Base-by-base conservation (phyloP, 208 protist species). In the Leishmania arabica region DNA sequence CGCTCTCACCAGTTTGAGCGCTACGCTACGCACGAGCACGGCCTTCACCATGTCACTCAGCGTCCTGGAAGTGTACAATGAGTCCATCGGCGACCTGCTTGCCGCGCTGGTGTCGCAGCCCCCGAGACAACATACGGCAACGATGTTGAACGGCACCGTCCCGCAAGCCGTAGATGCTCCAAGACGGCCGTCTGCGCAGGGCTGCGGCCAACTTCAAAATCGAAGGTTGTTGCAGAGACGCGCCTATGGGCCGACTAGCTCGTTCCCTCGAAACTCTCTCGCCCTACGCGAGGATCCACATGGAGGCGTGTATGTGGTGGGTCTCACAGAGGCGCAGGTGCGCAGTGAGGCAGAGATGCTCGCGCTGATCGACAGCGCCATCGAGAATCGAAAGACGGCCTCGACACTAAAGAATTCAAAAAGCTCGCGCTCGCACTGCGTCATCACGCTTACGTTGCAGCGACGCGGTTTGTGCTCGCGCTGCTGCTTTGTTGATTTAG, bases 61-160 rank as follows among this genome's bases (percentile, higher is more conserved):
- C 4, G 98, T 94, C 58, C 79, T 99, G 47, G 97, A 99, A 71
- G 95, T 99, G 75, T 99, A 99, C 90, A 99, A 99, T 82, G 98
- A 99, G 80, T 78, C 82, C 2, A 77, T 99, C 40, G 88, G 88
- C 58, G 98, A 99, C 76, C 86, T 99, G 11, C 84, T 99, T 17
- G 54, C 69, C 58, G 21, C 51, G 60, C 47, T 62, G 58, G 3
- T 49, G 72, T n/a, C 27, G 71, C 21, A 11, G 15, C 15, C 40
- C 31, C 21, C 49, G 51, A 64, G 51, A 31, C 17, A 9, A 54
- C 34, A 42, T 0, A 54, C 45, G 51, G 31, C 53, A 37, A 13
- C 19, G 54, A 8, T n/a, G 31, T 2, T 31, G 37, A 5, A 19
- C 54, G 73, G 73, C 37, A 42, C 31, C 27, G 51, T 31, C n/a